Evolutionary conservation across 129 eudicot species (phyloP), one percentile per base, ranked within the genome.

Genomic region (Escallonia herrerae): DNA sequence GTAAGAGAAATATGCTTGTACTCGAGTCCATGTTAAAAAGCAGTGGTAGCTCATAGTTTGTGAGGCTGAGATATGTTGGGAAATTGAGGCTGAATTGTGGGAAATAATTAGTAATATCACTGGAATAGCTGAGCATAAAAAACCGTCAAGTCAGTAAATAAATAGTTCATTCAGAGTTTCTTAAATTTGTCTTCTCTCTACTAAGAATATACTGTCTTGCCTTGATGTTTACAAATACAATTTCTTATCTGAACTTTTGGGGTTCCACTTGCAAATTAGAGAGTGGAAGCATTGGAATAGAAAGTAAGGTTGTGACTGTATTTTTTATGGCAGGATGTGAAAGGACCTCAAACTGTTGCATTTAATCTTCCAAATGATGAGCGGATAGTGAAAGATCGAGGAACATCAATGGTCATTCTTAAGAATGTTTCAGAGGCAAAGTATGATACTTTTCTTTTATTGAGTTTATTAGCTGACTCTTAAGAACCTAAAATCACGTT

Each of bases 341-440:
- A 85, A 78, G 98, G 98, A 40, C 98, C 98, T 68, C 98, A 93
- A 82, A 88, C 98, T 15, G 90, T 88, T 57, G 98, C 96, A 71
- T 93, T 88, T 58, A 93, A 88, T 83, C 90, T 93, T 75, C 98
- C 98, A 69, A 93, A 88, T 74, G 96, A 88, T 59, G 98, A 93
- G 65, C 86, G 85, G 6, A 93, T 93, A 67, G 95, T 93, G 60
- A 93, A 86, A 39, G 98, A 93, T 66, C 90, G 91, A 62, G 98
- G 98, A 68, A 81, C 98, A 41, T 83, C 98, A 48, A 93, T 93
- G 98, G 98, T 93, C 84, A 83, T 93, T 79, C 95, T 93, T 74
- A 93, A 93, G 80, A 93, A 93, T 80, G 95, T 93, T 63, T 93
- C 95, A 4, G 96, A 88, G 73, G 98, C 98, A 60, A 93, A 93